A percentile compares a stretch with the other conserved stretches of the same genome.
phyloP scores from a whole-genome alignment of 371 early-diverging fungal species.

The Mucor racemosus region DNA sequence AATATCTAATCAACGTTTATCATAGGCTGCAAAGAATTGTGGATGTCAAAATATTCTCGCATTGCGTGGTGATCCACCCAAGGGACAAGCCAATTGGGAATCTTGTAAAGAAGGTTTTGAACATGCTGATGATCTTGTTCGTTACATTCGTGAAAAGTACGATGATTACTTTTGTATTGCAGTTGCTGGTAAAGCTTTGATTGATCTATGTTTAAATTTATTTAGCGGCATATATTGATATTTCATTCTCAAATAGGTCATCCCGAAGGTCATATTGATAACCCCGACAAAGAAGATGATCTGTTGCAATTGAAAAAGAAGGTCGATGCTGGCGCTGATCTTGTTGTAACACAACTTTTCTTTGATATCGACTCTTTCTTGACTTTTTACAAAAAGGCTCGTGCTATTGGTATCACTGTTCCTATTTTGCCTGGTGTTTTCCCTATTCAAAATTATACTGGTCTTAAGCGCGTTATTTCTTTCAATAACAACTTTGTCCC shows the following conservation, averaged over 20 bases:
- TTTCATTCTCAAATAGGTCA: conserved; percentile 51
- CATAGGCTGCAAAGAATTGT: conserved; percentile 83
- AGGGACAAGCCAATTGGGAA: conserved; percentile 83
- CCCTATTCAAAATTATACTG: conserved; percentile 92
- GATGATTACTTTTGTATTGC: conserved; percentile 95
- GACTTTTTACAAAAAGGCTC: conserved; percentile 76
- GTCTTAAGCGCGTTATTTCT: conserved; percentile 85
- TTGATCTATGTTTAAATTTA: background rate
- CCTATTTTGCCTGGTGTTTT: conserved; percentile 96
- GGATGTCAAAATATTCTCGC: conserved; percentile 97
- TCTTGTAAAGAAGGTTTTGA: conserved; percentile 82
- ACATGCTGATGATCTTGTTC: conserved; percentile 86
- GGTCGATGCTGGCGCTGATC: conserved; percentile 91
- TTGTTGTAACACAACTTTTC: conserved; percentile 93
- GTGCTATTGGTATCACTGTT: conserved; percentile 78
- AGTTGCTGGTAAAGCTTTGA: conserved; percentile 74
- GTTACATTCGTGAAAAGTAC: conserved; percentile 86
- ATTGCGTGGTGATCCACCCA: conserved; percentile 94
- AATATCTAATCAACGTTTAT: background rate
- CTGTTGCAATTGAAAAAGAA: conserved; percentile 82
- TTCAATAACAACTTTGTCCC: conserved; percentile 90
- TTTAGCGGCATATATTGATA: background rate
- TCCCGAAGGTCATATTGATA: conserved; percentile 90
- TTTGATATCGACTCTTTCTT: conserved; percentile 88
- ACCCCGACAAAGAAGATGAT: conserved; percentile 77